These are phyloP conservation scores for Trichoderma gracile DNA, from an alignment of 2,329 filamentous ascomycete genomes.

Conservation along the genomic window DNA sequence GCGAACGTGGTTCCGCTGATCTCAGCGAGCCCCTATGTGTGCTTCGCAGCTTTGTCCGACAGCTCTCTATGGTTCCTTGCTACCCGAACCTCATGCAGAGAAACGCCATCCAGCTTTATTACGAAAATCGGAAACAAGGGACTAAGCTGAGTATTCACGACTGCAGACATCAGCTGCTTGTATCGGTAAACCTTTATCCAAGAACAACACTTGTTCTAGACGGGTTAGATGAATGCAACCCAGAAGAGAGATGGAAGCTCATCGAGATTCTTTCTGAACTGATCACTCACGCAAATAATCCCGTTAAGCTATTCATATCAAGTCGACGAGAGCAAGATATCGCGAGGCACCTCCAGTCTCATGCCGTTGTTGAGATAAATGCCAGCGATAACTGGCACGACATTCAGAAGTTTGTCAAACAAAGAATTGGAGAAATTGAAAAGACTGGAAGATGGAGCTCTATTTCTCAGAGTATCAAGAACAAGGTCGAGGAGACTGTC, in stretches of 20 bases:
- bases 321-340: conserved; percentile 17
- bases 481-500: neutral
- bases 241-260: neutral
- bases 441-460: neutral
- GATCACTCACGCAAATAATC: neutral
- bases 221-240: conserved; percentile 13
- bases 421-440: conserved; percentile 9
- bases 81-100: neutral
- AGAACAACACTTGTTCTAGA: neutral
- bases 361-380: neutral
- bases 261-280: neutral
- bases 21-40: neutral
- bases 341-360: neutral
- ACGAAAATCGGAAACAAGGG: neutral
- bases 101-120: neutral
- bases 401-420: conserved; percentile 3
- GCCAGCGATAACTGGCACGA: neutral
- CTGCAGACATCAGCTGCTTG: conserved; percentile 1
- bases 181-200: conserved; percentile 12
- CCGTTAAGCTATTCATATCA: neutral
- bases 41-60: conserved; percentile 11
- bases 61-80: neutral
- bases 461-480: neutral
- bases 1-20: neutral
- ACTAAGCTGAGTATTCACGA: neutral